Conservation (phyloP, 371 early-diverging fungal genomes). For the Nematocida sp. region DNA sequence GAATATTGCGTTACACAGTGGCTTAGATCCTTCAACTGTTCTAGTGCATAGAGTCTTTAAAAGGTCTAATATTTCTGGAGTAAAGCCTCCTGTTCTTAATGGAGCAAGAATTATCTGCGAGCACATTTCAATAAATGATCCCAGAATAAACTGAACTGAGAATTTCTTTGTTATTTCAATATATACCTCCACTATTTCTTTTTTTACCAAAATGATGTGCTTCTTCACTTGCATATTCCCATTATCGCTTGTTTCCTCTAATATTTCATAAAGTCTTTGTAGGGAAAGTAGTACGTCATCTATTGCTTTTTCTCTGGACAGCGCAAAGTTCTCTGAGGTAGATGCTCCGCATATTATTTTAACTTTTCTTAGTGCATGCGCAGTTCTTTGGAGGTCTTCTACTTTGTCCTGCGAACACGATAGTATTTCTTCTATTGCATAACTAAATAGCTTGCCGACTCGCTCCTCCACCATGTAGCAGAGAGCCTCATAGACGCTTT, state of each 20-base stretch:
- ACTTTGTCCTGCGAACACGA: background rate
- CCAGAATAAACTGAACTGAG: constrained; percentile 28
- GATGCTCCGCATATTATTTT: constrained; percentile 22
- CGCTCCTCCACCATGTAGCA: background rate
- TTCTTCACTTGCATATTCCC: background rate
- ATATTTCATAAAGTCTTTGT: constrained; percentile 2
- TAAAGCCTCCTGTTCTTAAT: background rate
- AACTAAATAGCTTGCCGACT: constrained; percentile 7
- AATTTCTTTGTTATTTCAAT: constrained; percentile 2
- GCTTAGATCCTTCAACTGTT: constrained; percentile 17
- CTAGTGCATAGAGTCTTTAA: constrained; percentile 21
- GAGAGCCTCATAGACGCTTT: constrained; percentile 28
- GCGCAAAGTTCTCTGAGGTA: background rate
- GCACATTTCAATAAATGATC: constrained; percentile 13
- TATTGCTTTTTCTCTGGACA: background rate
- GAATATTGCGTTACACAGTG: constrained; percentile 7
- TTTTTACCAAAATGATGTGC: background rate
- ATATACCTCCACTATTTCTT: constrained; percentile 25
- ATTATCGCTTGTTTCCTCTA: background rate
- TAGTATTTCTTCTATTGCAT: background rate
- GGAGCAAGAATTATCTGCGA: constrained; percentile 1
- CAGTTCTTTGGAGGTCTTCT: constrained; percentile 5
- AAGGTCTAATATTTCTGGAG: background rate
- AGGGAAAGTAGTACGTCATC: background rate
- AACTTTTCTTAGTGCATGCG: constrained; percentile 2